Evolutionary conservation across 1,284 basidiomycete species (phyloP), one percentile per base, ranked within the genome.

Genomic region (Melampsora larici-populina): DNA sequence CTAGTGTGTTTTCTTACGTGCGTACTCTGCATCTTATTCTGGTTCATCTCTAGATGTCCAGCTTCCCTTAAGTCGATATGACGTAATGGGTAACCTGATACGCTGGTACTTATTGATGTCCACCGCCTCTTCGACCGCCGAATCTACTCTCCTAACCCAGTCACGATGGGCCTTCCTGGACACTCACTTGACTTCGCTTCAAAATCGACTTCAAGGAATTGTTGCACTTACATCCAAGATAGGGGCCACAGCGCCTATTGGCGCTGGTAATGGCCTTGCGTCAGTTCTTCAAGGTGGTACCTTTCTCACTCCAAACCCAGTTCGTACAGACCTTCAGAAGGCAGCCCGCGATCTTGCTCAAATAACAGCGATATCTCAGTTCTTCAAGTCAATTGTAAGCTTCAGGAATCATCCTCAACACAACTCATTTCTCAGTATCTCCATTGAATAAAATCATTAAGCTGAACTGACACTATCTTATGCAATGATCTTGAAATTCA

Each of bases 131-230:
- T 65, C 40, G 46, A 24, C 33, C 40, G 21, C 48, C 49, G 3
- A 26, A 29, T 43, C 9, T 18, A 7, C 46, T 63, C 1, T 21
- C 24, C n/a, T 51, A 40, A n/a, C n/a, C 3, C 58, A 76, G 73
- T 68, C 65, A n/a, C 49, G 66, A 60, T 76, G 73, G 73, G 18
- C 65, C 11, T 65, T 33, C n/a, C 51, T 76, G 21, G 18, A 51
- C 18, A 46, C 66, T 49, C 73, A 76, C 43, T 40, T 76, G 66
- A 76, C 73, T 43, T 64, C 60, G 6, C 66, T 76, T 29, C 73
- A 76, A 69, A 76, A 76, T 46, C 49, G 66, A 48, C n/a, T 76
- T 13, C 66, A 68, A 51, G 73, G 73, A 33, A 36, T 60, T 13
- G 49, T 76, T 24, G n/a, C 73, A 15, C 49, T 24, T 9, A 76